These are phyloP conservation scores for Alloascoidea africana DNA, from an alignment of 805 yeast species.

Conservation along the genomic window DNA sequence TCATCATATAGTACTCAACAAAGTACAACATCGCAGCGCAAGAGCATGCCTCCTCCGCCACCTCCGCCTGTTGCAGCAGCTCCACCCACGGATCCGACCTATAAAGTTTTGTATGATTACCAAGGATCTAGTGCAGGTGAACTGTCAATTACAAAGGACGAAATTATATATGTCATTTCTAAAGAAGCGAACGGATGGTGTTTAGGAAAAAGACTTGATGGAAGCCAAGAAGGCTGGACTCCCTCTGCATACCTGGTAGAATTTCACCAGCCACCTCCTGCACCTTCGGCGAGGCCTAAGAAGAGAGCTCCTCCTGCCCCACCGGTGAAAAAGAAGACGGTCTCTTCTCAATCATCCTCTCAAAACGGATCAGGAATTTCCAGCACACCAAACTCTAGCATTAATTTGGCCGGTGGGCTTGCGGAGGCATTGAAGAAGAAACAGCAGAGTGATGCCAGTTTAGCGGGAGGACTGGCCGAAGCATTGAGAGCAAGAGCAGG, in stretches of 20 bases:
- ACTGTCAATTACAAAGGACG: conserved; percentile 64
- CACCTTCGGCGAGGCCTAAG: conserved; percentile 12
- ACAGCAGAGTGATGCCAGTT: conserved; percentile 38
- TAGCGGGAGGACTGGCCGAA: conserved; percentile 82
- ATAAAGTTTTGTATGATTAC: conserved; percentile 76
- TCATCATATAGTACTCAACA: conserved; percentile 5
- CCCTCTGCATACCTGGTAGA: conserved; percentile 78
- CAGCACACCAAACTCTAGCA: conserved; percentile 14
- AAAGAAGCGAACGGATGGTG: conserved; percentile 91
- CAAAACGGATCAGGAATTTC: conserved; percentile 9
- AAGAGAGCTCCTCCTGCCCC: conserved; percentile 15
- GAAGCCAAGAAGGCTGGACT: conserved; percentile 85
- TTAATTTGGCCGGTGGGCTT: conserved; percentile 33
- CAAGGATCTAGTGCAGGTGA: conserved; percentile 80
- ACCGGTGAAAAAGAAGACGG: conserved; percentile 10
- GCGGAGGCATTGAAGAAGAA: conserved; percentile 58
- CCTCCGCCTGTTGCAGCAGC: conserved; percentile 55
- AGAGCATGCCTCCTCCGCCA: conserved; percentile 44
- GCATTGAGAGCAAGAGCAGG: conserved; percentile 67
- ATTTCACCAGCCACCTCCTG: conserved; percentile 10
- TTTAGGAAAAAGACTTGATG: conserved; percentile 65
- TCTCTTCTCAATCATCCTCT: conserved; percentile 9
- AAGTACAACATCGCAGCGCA: conserved; percentile 12
- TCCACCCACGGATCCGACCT: conserved; percentile 59
- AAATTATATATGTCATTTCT: conserved; percentile 53